Evolutionary conservation across 352 stramenopile species (phyloP).

Genomic region (Phytophthora macrochlamydospora): DNA sequence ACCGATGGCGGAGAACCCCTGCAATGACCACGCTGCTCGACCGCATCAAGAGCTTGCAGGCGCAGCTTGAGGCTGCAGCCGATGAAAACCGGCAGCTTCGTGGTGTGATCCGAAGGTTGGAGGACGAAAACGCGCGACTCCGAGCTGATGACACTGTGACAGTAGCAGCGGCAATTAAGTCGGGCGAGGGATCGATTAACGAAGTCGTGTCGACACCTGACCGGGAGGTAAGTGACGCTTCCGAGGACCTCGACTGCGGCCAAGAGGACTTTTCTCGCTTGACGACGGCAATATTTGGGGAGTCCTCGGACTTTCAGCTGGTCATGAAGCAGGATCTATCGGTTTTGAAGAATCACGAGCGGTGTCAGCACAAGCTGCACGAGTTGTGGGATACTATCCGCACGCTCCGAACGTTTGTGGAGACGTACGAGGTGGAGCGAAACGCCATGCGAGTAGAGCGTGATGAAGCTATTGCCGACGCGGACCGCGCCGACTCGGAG

Average conservation of each 20-base stretch:
- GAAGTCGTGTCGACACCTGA: background rate
- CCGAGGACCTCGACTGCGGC: background rate
- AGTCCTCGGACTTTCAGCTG: conserved; percentile 29
- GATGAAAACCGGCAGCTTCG: conserved; percentile 35
- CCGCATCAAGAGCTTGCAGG: conserved; percentile 22
- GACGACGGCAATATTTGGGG: conserved; percentile 24
- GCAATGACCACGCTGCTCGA: conserved; percentile 15
- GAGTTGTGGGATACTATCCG: conserved; percentile 73
- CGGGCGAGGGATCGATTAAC: background rate
- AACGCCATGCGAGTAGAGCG: conserved; percentile 55
- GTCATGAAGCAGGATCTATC: conserved; percentile 30
- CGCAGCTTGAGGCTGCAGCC: conserved; percentile 17
- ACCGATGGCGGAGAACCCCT: conserved; percentile 1
- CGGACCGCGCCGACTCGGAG: conserved; percentile 57
- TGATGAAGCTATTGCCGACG: conserved; percentile 60
- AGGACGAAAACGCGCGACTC: conserved; percentile 23
- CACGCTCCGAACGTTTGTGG: conserved; percentile 65
- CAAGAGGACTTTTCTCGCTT: conserved; percentile 15
- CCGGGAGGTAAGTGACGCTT: conserved; percentile 10
- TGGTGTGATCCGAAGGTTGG: conserved; percentile 18
- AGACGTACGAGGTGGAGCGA: conserved; percentile 60
- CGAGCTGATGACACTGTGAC: conserved; percentile 3
- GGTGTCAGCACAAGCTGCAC: conserved; percentile 67
- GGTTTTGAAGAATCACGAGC: conserved; percentile 48
- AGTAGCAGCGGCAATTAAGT: conserved; percentile 1